Base-by-base conservation (phyloP, 768 basidiomycete genomes). In the Psilocybe subaeruginosa region DNA sequence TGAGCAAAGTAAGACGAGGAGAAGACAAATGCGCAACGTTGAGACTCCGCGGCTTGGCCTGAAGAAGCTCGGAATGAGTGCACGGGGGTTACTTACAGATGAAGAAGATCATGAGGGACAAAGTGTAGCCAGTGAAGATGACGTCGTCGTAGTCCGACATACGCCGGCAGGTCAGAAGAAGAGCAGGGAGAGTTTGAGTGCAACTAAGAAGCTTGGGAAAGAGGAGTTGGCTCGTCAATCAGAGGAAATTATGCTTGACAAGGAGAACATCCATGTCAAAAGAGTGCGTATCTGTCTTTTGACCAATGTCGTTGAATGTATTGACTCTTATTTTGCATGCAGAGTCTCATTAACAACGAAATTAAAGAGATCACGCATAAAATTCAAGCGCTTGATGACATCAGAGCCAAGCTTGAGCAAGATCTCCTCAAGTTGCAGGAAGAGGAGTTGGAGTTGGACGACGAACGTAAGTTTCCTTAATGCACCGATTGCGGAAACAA, bases 391-490 rank as follows among this genome's bases (percentile, higher is more conserved):
- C 76, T 99, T 37, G 93, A 96, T 66, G 81, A 77, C 14, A 92
- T 98, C 58, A 82, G 95, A 56, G 80, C 84, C 8, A 90, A 89
- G 64, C 79, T 99, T 27, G 92, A 95, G 69, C 81, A 87, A 46
- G 90, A 93, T 69, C 79, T 99, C 6, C 76, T 99, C 33, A 91
- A 86, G 71, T 72, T 98, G 49, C 92, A 96, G 59, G 97, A 99
- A 71, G 97, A 99, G 66, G 96, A 97, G 63, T 79, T 99, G 23
- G 97, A 98, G 70, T 78, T 99, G n/a, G 94, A 97, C 68, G 97
- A 97, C 62, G 97, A 99, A 77, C 74, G 95, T 96, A 69, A 68
- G 93, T 82, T 9, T 49, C 54, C 4, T 30, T 48, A 63, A 54
- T 53, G 7, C 8, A 12, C 4, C 35, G 16, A 35, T 37, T 53